phyloP scores from a whole-genome alignment of 2,329 filamentous ascomycete genomes.

The Acarospora socialis region DNA sequence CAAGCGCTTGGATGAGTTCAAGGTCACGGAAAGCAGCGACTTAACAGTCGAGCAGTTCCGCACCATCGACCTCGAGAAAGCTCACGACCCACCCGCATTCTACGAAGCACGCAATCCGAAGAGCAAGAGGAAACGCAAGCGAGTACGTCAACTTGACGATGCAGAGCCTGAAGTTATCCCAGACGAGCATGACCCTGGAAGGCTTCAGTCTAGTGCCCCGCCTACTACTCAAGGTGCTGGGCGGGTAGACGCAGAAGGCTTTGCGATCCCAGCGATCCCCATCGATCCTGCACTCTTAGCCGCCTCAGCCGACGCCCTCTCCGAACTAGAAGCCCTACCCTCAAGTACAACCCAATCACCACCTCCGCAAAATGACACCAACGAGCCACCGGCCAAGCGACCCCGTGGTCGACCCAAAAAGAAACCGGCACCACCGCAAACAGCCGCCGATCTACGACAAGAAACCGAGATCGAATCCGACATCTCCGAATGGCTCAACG shows the following conservation, averaged over 20 bases:
- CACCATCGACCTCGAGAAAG: conserved; percentile 55
- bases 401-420: conserved; percentile 21
- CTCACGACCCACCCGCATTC: conserved; percentile 72
- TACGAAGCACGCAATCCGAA: conserved; percentile 49
- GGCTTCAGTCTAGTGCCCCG: conserved; percentile 12
- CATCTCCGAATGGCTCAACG: conserved; percentile 55
- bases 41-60: conserved; percentile 82
- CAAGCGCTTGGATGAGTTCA: conserved; percentile 84
- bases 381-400: conserved; percentile 7
- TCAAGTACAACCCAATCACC: too few relatives aligned
- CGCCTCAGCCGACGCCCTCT: conserved; percentile 13
- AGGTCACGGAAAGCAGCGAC: conserved; percentile 65
- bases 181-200: conserved; percentile 33
- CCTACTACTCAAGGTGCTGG: conserved; percentile 19
- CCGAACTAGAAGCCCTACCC: conserved; percentile 3
- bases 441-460: conserved; percentile 45
- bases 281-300: conserved; percentile 28
- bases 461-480: conserved; percentile 50
- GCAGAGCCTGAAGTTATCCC: conserved; percentile 33
- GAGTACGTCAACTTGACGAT: conserved; percentile 22
- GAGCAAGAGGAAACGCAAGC: conserved; percentile 29
- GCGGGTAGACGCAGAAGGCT: conserved; percentile 52
- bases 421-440: conserved; percentile 33
- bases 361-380: too few relatives aligned
- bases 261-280: conserved; percentile 44